These are phyloP conservation scores for Choanephora cucurbitarum DNA, from an alignment of 371 early-diverging fungal genomes.

Conservation along the genomic window DNA sequence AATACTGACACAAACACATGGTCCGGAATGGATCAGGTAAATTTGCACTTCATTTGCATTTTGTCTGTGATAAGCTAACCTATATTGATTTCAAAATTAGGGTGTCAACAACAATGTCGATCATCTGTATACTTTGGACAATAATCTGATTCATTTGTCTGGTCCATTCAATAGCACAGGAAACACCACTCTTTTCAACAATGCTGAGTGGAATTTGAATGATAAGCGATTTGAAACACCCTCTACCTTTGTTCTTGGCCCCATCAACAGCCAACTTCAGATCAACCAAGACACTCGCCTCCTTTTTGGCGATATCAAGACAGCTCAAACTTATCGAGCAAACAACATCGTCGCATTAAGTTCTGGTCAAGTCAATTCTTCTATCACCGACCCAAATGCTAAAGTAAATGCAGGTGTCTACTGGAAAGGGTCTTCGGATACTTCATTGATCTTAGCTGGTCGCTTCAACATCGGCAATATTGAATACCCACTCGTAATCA, in stretches of 20 bases:
- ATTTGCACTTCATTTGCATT: not conserved
- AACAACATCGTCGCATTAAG: conserved; percentile 16
- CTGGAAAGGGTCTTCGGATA: conserved; percentile 25
- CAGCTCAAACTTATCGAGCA: conserved; percentile 40
- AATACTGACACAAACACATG: conserved; percentile 24
- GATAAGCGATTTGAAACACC: conserved; percentile 23
- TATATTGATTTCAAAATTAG: conserved; percentile 7
- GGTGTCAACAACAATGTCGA: conserved; percentile 36
- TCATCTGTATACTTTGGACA: conserved; percentile 18
- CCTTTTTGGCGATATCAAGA: conserved; percentile 27
- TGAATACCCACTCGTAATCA: conserved; percentile 25
- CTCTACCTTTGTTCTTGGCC: conserved; percentile 25
- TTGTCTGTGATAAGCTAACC: not conserved
- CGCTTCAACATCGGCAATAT: conserved; percentile 25
- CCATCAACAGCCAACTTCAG: conserved; percentile 5
- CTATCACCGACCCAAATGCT: conserved; percentile 19
- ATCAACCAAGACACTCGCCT: conserved; percentile 6
- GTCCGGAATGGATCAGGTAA: conserved; percentile 31
- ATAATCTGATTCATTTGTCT: conserved; percentile 33
- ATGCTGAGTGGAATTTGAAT: conserved; percentile 25
- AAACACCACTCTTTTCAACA: conserved; percentile 12
- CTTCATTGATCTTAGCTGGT: conserved; percentile 33
- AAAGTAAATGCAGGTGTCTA: conserved; percentile 32
- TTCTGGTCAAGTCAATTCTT: not conserved
- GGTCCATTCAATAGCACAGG: conserved; percentile 27